Conservation (phyloP, 2,329 filamentous ascomycete species). For the Colletotrichum chlorophyti region DNA sequence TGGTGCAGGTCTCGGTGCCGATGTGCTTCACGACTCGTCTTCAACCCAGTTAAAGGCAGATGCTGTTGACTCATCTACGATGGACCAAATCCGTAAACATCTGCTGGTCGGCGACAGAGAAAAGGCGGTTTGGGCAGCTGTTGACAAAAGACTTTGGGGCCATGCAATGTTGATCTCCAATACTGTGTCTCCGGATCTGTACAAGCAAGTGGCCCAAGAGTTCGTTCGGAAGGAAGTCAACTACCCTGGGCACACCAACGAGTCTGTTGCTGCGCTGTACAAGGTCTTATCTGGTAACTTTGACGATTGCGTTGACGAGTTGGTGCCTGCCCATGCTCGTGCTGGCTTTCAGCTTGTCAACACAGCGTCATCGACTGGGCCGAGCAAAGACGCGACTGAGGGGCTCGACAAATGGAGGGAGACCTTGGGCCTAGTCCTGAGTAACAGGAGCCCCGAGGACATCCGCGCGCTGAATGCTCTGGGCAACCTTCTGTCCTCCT, state of each 20-base stretch:
- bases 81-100: conserved; percentile 75
- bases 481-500: conserved; percentile 81
- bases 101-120: conserved; percentile 85
- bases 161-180: conserved; percentile 91
- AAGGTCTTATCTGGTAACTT: conserved; percentile 93
- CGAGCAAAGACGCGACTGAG: conserved; percentile 76
- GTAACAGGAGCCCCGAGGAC: conserved; percentile 86
- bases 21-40: conserved; percentile 34
- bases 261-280: conserved; percentile 90
- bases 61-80: conserved; percentile 69
- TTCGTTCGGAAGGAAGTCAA: conserved; percentile 97
- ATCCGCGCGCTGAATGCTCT: conserved; percentile 78
- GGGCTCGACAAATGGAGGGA: conserved; percentile 95
- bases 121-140: conserved; percentile 91
- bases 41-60: conserved; percentile 61
- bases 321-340: conserved; percentile 90
- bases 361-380: conserved; percentile 66
- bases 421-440: conserved; percentile 83
- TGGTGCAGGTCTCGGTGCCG: conserved; percentile 29
- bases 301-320: conserved; percentile 93
- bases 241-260: conserved; percentile 77
- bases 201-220: conserved; percentile 93
- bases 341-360: conserved; percentile 92
- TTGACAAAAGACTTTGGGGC: conserved; percentile 93
- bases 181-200: conserved; percentile 79